Evolutionary conservation across 2,329 filamentous ascomycete species (phyloP), one percentile per base, ranked within the genome.

Genomic region (Beauveria sp.): DNA sequence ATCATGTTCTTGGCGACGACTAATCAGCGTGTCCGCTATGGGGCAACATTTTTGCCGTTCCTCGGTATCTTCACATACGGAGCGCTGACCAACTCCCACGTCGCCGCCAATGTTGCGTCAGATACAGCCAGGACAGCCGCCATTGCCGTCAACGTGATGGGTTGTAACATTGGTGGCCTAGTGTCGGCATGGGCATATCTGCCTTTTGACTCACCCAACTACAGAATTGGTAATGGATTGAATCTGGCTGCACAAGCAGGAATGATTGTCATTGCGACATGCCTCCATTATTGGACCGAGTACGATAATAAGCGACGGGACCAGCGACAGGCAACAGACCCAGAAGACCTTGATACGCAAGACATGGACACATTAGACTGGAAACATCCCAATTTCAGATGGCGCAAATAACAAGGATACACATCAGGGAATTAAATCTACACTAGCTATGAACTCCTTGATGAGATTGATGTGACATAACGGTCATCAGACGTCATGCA

Each of bases 211-310:
- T 81, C 67, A 0, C 88, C 88, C 0, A 73, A 88, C 63, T 91
- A 84, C 67, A 83, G 76, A 28, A 89, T 89, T 49, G 88, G 88
- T 0, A 91, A 90, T 69, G 87, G 87, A 0, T 69, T 90, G 20
- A 91, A 91, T 69, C 68, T 90, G 49, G 88, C 83, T 0, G 85
- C 84, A 0, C 78, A 79, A n/a, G 78, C 77, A n/a, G 74, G 75
- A 1, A 83, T 84, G 1, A 69, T 89, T 14, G 60, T 90, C 1
- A 61, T 80, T 3, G 76, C 77, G 5, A 77, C 80, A 0, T 55
- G 67, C 0, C 69, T 87, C 42, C 74, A 83, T 65, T 65, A 80
- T 1, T 91, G 84, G 83, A 88, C 89, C 79, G 77, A 76, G 57
- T 72, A 70, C 69, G 84, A 88, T 66, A 91, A 91, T 68, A 80